Percentiles rank a stretch among this genome's conserved stretches.
These are phyloP conservation scores for Trichoderma sp. DNA, from an alignment of 2,329 filamentous ascomycete genomes.

Conservation along the genomic window DNA sequence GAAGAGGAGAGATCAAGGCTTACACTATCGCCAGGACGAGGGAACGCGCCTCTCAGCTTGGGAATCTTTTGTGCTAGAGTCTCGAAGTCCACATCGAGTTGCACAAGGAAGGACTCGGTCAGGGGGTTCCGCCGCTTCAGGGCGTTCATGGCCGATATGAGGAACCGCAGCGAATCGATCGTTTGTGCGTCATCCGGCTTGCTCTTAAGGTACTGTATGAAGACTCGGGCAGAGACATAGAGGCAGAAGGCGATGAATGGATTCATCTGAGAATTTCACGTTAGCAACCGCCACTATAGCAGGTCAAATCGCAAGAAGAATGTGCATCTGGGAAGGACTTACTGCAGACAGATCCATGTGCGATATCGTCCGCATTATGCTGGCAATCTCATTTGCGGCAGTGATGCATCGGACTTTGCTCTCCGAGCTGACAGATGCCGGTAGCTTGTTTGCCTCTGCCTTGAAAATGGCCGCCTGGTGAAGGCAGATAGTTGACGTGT, in stretches of 20 bases:
- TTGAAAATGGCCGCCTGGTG: conserved; percentile 99
- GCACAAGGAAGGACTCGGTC: conserved; percentile 91
- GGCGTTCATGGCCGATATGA: conserved; percentile 87
- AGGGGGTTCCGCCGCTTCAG: conserved; percentile 86
- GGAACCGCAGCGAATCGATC: conserved; percentile 81
- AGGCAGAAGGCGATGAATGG: conserved; percentile 94
- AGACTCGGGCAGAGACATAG: conserved; percentile 93
- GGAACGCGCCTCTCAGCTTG: conserved; percentile 57
- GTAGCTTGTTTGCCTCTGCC: conserved; percentile 83
- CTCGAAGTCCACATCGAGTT: conserved; percentile 89
- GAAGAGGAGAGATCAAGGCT: neutral
- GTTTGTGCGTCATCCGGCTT: conserved; percentile 81
- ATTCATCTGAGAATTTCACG: conserved; percentile 68
- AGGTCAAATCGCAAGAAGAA: neutral
- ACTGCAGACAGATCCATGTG: conserved; percentile 84
- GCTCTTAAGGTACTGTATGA: conserved; percentile 94
- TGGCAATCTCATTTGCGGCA: conserved; percentile 89
- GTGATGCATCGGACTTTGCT: conserved; percentile 93
- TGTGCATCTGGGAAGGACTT: conserved; percentile 43
- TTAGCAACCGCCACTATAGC: neutral
- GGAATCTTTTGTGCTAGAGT: conserved; percentile 65
- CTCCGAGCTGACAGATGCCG: conserved; percentile 76
- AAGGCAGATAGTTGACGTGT: conserved; percentile 95
- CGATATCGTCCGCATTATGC: conserved; percentile 92
- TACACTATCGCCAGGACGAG: conserved; percentile 56